Evolutionary conservation across 1,139 yeast genomes (phyloP), one percentile per base, ranked within the genome.

Genomic region (Blastobotrys serpentis): DNA sequence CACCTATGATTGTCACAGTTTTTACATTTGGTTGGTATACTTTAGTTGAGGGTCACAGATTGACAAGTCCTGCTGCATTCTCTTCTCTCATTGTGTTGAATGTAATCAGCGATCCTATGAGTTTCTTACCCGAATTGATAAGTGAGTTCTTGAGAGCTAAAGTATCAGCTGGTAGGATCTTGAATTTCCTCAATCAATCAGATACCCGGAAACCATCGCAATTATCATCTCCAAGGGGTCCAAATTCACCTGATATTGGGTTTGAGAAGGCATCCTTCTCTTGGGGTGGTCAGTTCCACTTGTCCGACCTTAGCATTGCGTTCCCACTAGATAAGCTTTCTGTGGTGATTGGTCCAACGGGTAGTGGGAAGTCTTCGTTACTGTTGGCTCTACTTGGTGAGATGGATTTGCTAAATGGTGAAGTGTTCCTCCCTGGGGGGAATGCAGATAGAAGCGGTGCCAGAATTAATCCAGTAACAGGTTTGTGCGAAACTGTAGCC

Each of bases 291-390:
- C 86, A 82, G 61, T 92, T 92, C 74, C 84, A 80, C 62, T 74
- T 92, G 58, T 79, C 87, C 62, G 85, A 89, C 60, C 64, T 90
- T 51, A 72, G 83, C 56, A 68, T 90, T 53, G 75, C 75, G 23
- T 92, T 92, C 69, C 76, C 77, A 56, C 71, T 77, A 32, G 94
- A 88, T 17, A 81, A 86, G 63, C 72, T 92, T 62, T 89, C 89
- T 58, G 89, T 90, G 19, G 75, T 92, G 52, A 79, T 89, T 61
- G 98, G 98, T 23, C 85, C 96, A 8, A 92, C 98, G n/a, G 98
- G 98, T 51, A 71, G 95, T 1, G 98, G 98, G 68, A 92, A 92
- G 67, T 86, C 96, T 1, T 90, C 98, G 0, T 69, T 92, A 55
- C 74, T 92, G 51, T 75, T 90, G 75, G 98, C 96, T 4, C 73